Conservation (phyloP, 2,329 filamentous ascomycete species). For the Neonectria magnoliae region DNA sequence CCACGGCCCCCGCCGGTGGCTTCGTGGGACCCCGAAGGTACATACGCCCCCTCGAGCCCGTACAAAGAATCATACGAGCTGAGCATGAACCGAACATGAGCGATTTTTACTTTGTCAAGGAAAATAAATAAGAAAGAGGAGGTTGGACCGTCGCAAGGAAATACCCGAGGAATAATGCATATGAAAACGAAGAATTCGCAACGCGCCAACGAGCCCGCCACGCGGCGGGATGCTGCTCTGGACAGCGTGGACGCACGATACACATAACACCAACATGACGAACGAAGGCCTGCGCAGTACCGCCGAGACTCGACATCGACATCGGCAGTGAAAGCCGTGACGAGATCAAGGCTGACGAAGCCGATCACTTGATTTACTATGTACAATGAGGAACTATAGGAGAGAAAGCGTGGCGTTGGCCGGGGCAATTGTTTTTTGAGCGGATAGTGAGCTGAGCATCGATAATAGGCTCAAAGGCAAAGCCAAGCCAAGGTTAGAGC, state of each 20-base stretch:
- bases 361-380: slow-evolving; percentile 28
- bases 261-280: slow-evolving; percentile 14
- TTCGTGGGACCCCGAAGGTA: slow-evolving; percentile 56
- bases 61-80: slow-evolving; percentile 62
- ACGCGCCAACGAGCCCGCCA: background rate
- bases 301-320: slow-evolving; percentile 12
- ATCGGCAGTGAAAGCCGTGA: slow-evolving; percentile 1
- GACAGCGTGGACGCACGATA: slow-evolving; percentile 13
- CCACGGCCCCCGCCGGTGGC: slow-evolving; percentile 58
- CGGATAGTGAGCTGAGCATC: background rate
- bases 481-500: background rate
- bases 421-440: slow-evolving; percentile 19
- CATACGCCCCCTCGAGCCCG: slow-evolving; percentile 47
- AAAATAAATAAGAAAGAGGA: slow-evolving; percentile 16
- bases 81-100: slow-evolving; percentile 65
- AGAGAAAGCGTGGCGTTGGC: slow-evolving; percentile 32
- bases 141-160: slow-evolving; percentile 13
- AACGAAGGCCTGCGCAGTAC: slow-evolving; percentile 15
- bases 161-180: slow-evolving; percentile 8
- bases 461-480: background rate
- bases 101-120: background rate
- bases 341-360: slow-evolving; percentile 8
- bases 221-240: slow-evolving; percentile 6
- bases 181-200: background rate
- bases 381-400: slow-evolving; percentile 21